Conservation (phyloP, 805 yeast species). For the Metschnikowia shivogae region DNA sequence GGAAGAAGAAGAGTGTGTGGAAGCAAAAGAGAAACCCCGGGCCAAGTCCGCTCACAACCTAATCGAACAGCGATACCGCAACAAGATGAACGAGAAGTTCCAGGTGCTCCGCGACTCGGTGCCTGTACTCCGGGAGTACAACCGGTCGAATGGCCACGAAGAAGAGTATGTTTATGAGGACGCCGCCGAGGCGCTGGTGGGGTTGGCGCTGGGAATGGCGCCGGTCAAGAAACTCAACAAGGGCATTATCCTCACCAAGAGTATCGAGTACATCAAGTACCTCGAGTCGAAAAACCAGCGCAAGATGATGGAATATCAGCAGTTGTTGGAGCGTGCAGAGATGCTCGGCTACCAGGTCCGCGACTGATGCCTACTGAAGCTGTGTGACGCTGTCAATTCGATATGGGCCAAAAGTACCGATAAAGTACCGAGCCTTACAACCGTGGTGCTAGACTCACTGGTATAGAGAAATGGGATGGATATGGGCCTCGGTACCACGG, state of each 20-base stretch:
- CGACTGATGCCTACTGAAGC: background rate
- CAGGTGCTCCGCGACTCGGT: conserved; percentile 36
- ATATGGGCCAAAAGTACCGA: background rate
- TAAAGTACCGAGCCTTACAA: too few relatives aligned
- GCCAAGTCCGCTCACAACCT: conserved; percentile 37
- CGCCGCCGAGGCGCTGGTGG: conserved; percentile 30
- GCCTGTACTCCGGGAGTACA: conserved; percentile 34
- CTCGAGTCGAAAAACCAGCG: conserved; percentile 56
- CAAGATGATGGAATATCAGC: conserved; percentile 50
- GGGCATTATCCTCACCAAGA: conserved; percentile 72
- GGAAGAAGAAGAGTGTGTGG: background rate
- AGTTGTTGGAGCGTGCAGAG: conserved; percentile 36
- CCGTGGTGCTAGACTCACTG: too few relatives aligned
- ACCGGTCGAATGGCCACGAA: conserved; percentile 8
- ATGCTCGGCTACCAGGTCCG: conserved; percentile 26
- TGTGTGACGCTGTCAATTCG: background rate
- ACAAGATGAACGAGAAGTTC: conserved; percentile 41
- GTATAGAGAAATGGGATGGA: too few relatives aligned
- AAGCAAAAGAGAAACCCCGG: conserved; percentile 16
- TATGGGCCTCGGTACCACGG: too few relatives aligned
- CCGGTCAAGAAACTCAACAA: conserved; percentile 76
- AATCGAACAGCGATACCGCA: conserved; percentile 41
- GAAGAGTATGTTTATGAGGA: conserved; percentile 11
- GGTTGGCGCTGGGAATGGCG: conserved; percentile 45
- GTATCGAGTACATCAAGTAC: conserved; percentile 75